Evolutionary conservation across 1,284 basidiomycete genomes (phyloP).

Genomic region (Ganoderma lucidum): DNA sequence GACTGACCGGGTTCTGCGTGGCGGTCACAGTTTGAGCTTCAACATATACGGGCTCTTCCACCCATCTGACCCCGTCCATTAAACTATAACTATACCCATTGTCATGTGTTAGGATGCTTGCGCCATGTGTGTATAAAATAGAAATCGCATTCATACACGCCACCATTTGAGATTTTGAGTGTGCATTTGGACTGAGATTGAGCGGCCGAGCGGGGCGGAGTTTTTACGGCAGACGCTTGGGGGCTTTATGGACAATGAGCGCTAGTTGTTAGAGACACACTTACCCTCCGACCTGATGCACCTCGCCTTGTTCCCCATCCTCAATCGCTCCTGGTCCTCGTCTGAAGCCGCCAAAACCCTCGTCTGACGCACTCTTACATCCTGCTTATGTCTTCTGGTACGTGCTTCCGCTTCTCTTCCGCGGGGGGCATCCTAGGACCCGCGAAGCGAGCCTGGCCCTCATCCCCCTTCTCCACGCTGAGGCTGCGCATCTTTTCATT

Average conservation of each 20-base stretch:
- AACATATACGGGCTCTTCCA: slow-evolving; percentile 74
- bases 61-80: slow-evolving; percentile 33
- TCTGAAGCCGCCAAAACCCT: slow-evolving; percentile 21
- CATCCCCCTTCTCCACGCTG: slow-evolving; percentile 31
- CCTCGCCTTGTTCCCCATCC: slow-evolving; percentile 36
- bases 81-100: slow-evolving; percentile 18
- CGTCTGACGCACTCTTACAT: slow-evolving; percentile 10
- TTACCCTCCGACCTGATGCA: slow-evolving; percentile 45
- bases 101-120: neutral
- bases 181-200: slow-evolving; percentile 1
- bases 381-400: slow-evolving; percentile 29
- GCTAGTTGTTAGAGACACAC: slow-evolving; percentile 30
- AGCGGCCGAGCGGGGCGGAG: slow-evolving; percentile 19
- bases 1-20: slow-evolving; percentile 11
- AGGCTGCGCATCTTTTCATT: slow-evolving; percentile 33
- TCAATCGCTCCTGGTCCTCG: slow-evolving; percentile 29
- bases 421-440: slow-evolving; percentile 15
- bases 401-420: slow-evolving; percentile 19
- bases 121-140: slow-evolving; percentile 10
- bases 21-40: slow-evolving; percentile 65
- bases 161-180: neutral
- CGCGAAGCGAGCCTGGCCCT: slow-evolving; percentile 27
- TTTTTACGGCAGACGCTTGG: slow-evolving; percentile 21
- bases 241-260: slow-evolving; percentile 27
- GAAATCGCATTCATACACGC: neutral